Base-by-base conservation (phyloP, 2,329 filamentous ascomycete genomes). In the Colletotrichum tamarilloi region DNA sequence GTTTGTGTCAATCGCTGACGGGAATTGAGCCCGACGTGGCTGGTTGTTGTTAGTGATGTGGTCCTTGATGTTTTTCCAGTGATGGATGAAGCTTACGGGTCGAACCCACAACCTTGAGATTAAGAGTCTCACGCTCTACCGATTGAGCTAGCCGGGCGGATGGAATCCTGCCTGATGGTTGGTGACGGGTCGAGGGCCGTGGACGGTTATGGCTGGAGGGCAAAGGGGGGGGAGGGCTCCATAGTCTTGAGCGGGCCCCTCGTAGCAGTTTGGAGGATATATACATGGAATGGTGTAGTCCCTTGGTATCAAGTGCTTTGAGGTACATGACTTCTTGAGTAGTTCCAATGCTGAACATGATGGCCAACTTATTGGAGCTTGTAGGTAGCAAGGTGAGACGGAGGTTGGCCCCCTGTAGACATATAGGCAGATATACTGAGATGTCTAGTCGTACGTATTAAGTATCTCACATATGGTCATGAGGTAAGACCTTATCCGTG, bases 71-170 rank as follows among this genome's bases (percentile, higher is more conserved):
- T 28, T 7, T 7, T 42, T 8, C 32, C 12, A 5, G 14, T 16
- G 24, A 7, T 11, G 38, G 49, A 24, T 12, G 12, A 35, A 6
- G 24, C 62, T 65, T 65, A 65, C 62, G 74, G 71, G 71, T 87
- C 86, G 85, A 88, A 89, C 87, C 85, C 85, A 84, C 85, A 87
- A 84, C 85, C 86, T 88, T 87, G 84, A 88, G 86, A 87, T 87
- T 89, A 89, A 89, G 90, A 92, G 90, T 92, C 90, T 91, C 87
- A 92, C 90, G 90, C 90, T 92, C 90, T 92, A 92, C 88, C 88
- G 88, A 91, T 91, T 91, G 89, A 91, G 89, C 89, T 91, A 91
- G 86, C 87, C 86, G 84, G 87, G 86, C 87, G 67, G 52, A 71
- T 38, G 24, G 67, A 52, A 62, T 68, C 56, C 67, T 57, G 71